phyloP scores from a whole-genome alignment of 2,329 filamentous ascomycete species.

The Mariannaea elegans region DNA sequence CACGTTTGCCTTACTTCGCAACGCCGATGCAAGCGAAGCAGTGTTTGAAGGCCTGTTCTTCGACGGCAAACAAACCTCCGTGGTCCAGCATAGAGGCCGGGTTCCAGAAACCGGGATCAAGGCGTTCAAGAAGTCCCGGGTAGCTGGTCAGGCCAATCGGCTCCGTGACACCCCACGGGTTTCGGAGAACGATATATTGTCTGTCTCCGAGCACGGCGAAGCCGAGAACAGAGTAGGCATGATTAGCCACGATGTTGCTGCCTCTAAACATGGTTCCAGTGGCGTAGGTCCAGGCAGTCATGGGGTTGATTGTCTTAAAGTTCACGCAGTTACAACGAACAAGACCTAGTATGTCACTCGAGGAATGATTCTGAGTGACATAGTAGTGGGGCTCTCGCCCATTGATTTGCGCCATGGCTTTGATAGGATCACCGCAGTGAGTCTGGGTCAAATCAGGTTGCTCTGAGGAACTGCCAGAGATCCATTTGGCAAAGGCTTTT shows the following conservation, averaged over 20 bases:
- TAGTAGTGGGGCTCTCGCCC: constrained; percentile 49
- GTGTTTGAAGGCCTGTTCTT: constrained; percentile 48
- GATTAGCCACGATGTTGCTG: constrained; percentile 55
- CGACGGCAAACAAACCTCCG: constrained; percentile 48
- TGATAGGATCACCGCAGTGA: constrained; percentile 53
- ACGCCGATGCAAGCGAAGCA: constrained; percentile 44
- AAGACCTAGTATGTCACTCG: constrained; percentile 47
- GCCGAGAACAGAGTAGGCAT: constrained; percentile 54
- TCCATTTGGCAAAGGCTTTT: constrained; percentile 59
- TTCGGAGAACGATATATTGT: constrained; percentile 54
- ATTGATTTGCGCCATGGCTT: constrained; percentile 56
- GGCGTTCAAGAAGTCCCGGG: constrained; percentile 48
- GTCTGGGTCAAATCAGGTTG: constrained; percentile 53
- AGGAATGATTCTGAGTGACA: constrained; percentile 44
- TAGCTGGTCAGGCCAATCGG: constrained; percentile 51
- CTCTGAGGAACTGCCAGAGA: constrained; percentile 42
- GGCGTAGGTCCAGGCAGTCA: constrained; percentile 53
- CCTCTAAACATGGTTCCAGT: constrained; percentile 49
- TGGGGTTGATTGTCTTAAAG: constrained; percentile 54
- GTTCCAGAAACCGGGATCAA: constrained; percentile 49
- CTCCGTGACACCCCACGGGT: constrained; percentile 56
- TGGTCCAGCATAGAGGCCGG: constrained; percentile 49
- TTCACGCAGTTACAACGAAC: constrained; percentile 52
- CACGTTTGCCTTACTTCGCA: constrained; percentile 48
- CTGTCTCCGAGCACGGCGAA: constrained; percentile 47